Evolutionary conservation across 2,329 filamentous ascomycete genomes (phyloP), one percentile per base, ranked within the genome.

Genomic region (Fusarium sarcochroum): DNA sequence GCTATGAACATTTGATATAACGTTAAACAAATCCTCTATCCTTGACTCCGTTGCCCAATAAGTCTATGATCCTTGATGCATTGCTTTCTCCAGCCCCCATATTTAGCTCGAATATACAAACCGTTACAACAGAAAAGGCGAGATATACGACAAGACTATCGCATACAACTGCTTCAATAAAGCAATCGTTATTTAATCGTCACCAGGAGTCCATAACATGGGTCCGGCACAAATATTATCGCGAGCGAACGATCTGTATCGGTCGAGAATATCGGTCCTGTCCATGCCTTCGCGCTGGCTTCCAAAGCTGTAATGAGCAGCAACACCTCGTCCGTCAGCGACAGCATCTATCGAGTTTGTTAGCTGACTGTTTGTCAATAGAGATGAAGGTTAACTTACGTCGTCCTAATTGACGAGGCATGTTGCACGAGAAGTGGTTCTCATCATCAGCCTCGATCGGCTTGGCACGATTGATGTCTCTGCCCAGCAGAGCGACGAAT

Each of bases 321-420:
- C 86, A 10, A 89, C 73, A 3, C 84, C 83, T 56, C 83, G 81
- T 7, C 85, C 86, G 72, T 88, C 85, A 17, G 88, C 84, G 17
- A 85, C 79, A 34, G 85, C 81, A 42, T 79, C 76, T 78, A 20
- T 14, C 0, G 6, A 27, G 5, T 8, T 5, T 23, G 48, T 77
- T 48, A 76, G 69, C 25, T 37, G 20, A 25, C 7, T 10, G 2
- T 27, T 5, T 7, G n/a, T 6, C 15, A 7, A 13, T 21, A n/a
- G 4, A 8, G 3, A 4, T 9, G 6, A 25, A 9, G 1, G 8
- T 7, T 13, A 3, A 35, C 76, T 70, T 55, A 77, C 76, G 78
- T 56, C 79, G 76, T 18, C 79, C 78, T 7, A 82, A 77, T 25
- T 76, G 75, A 51, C 78, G 75, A 0, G 81, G 79, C 50, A 81